Base-by-base conservation (phyloP, 140 eudicot species). In the Anethum foeniculum region DNA sequence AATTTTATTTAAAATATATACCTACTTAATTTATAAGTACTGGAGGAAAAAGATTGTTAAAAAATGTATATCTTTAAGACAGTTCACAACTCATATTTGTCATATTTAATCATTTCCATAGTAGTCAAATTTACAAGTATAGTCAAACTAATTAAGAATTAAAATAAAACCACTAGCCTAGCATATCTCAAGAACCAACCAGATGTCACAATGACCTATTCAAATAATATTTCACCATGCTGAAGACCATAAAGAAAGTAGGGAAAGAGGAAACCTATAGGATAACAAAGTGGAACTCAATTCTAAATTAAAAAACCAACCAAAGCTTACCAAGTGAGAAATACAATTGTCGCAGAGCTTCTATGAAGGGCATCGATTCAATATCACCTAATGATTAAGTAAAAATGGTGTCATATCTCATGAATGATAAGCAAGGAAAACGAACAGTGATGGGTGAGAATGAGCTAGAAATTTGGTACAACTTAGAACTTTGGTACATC, bases 291-390 rank as follows among this genome's bases (percentile, higher is more conserved):
- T 14, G 18, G 15, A 28, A n/a, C 21, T 15, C 4, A 34, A 14
- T 4, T 79, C 77, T 1, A 15, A 28, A 48, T 8, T 32, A n/a
- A 82, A 78, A 75, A 67, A 67, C 28, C 72, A 49, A 60, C 54
- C 48, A 69, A 79, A 82, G 27, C 88, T 83, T 84, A 90, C 98
- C 98, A 72, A 86, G 89, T 43, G 96, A 83, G 87, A 94, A 94
- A 77, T 79, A 92, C 52, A 94, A 82, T 60, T 94, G 96, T 21
- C 97, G 89, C 81, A 94, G 79, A 86, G 98, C 98, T 91, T 94
- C 98, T 80, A 94, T 86, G 88, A 94, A 94, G 65, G 98, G 97
- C 97, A 94, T 94, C 77, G 97, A 94, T 85, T 94, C 97, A 54
- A 94, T 94, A 80, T 92, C 97, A 92, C 99, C 98, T 94, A 73